Conservation (phyloP, 208 protist species). For the Acanthamoeba lenticulata region DNA sequence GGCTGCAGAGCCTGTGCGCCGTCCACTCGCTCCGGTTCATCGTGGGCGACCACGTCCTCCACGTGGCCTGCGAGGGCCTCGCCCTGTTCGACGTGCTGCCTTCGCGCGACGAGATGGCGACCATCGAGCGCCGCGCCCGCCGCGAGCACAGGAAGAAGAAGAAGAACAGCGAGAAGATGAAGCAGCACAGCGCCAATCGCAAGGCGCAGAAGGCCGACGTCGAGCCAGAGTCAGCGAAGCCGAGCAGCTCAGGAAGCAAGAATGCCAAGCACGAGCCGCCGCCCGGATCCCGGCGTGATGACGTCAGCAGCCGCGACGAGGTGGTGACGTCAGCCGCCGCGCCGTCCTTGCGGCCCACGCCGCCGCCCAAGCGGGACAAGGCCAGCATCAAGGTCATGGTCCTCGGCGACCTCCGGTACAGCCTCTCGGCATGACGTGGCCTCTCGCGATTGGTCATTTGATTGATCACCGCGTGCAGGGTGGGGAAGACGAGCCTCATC, state of each 20-base stretch:
- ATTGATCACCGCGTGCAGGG: not conserved
- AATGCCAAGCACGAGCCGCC: not conserved
- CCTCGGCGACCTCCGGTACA: not conserved
- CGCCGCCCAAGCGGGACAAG: not conserved
- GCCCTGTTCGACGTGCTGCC: not conserved
- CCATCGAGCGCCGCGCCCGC: not conserved
- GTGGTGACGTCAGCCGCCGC: not conserved
- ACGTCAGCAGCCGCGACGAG: too few species aligned
- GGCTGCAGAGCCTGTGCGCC: not conserved
- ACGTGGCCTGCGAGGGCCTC: not conserved
- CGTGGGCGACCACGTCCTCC: not conserved
- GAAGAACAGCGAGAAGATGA: not conserved
- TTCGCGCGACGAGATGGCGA: not conserved
- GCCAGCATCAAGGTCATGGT: not conserved
- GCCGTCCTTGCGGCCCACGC: not conserved
- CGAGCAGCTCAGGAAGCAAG: too few species aligned
- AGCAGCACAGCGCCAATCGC: too few species aligned
- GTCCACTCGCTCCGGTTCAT: not conserved
- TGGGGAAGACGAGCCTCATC: conserved; percentile 19
- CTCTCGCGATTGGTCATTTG: too few species aligned
- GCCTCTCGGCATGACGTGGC: not conserved
- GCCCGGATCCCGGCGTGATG: too few species aligned
- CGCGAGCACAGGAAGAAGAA: not conserved
- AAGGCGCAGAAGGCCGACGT: too few species aligned
- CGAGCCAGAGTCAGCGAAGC: too few species aligned